phyloP scores from a whole-genome alignment of 106 monocot species.

The Dendrobium officinale region DNA sequence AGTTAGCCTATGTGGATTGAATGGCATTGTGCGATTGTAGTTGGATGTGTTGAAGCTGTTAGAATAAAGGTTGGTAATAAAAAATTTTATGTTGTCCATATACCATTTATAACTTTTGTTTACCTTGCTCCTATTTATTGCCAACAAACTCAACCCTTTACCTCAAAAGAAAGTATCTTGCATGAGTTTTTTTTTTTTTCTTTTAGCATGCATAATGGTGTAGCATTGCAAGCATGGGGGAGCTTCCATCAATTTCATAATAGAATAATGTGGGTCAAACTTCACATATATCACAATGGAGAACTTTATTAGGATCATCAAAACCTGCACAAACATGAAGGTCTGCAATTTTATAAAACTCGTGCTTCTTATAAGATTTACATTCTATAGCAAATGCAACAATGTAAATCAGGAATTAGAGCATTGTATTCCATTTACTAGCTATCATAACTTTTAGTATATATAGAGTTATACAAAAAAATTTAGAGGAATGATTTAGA shows the following conservation, averaged over 20 bases:
- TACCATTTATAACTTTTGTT: constrained; percentile 69
- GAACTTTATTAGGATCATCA: constrained; percentile 71
- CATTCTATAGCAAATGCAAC: no score
- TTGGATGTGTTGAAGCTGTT: constrained; percentile 74
- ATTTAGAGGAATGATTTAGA: no score
- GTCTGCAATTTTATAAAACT: constrained; percentile 90
- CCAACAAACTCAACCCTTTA: no score
- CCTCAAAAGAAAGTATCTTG: no score
- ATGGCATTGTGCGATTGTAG: constrained; percentile 68
- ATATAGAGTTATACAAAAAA: no score
- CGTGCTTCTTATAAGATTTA: constrained; percentile 45
- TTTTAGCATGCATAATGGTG: constrained; percentile 88
- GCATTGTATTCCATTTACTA: no score
- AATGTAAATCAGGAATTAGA: not conserved
- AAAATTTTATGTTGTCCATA: constrained; percentile 67
- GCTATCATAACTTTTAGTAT: no score
- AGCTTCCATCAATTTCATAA: constrained; percentile 91
- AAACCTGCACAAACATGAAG: constrained; percentile 88
- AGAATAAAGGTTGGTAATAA: constrained; percentile 62
- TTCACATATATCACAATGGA: constrained; percentile 83
- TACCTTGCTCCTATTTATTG: constrained; percentile 40
- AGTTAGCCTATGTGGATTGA: constrained; percentile 56
- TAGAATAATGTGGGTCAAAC: constrained; percentile 91
- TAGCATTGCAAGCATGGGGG: constrained; percentile 89
- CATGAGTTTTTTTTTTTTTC: constrained; percentile 21